phyloP scores from a whole-genome alignment of 441 rosid genomes.

The Erodium trifolium region DNA sequence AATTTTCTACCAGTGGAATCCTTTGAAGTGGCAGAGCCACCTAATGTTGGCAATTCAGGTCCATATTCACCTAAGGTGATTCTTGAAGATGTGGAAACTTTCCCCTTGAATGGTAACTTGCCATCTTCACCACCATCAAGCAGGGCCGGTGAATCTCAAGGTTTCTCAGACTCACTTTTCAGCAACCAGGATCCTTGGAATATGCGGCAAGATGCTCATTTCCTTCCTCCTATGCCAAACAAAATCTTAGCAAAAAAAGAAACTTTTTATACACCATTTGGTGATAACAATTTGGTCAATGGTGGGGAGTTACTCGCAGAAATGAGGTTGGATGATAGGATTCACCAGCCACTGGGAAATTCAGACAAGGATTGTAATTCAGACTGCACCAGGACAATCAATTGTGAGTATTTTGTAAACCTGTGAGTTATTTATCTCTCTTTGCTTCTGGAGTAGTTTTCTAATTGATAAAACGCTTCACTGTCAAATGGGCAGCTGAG shows the following conservation, averaged over 20 bases:
- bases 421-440: neutral
- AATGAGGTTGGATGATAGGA: constrained; percentile 27
- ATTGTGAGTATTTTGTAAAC: neutral
- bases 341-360: constrained; percentile 25
- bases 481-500: constrained; percentile 20
- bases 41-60: constrained; percentile 29
- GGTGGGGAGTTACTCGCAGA: constrained; percentile 26
- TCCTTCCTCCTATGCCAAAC: constrained; percentile 47
- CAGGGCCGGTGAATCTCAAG: constrained; percentile 30
- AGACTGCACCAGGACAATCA: constrained; percentile 23
- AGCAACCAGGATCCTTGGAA: constrained; percentile 67
- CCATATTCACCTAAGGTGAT: constrained; percentile 22
- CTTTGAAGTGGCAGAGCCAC: neutral
- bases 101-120: constrained; percentile 17
- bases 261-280: constrained; percentile 26
- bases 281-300: constrained; percentile 28
- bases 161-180: constrained; percentile 52
- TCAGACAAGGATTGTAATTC: constrained; percentile 25
- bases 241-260: constrained; percentile 42
- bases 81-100: constrained; percentile 24
- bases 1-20: too few relatives aligned
- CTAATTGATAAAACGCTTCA: neutral
- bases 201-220: constrained; percentile 36
- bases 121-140: constrained; percentile 24
- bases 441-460: constrained; percentile 1